Conservation (phyloP, 768 basidiomycete genomes). For the Gloeopeniophorella convolvens region DNA sequence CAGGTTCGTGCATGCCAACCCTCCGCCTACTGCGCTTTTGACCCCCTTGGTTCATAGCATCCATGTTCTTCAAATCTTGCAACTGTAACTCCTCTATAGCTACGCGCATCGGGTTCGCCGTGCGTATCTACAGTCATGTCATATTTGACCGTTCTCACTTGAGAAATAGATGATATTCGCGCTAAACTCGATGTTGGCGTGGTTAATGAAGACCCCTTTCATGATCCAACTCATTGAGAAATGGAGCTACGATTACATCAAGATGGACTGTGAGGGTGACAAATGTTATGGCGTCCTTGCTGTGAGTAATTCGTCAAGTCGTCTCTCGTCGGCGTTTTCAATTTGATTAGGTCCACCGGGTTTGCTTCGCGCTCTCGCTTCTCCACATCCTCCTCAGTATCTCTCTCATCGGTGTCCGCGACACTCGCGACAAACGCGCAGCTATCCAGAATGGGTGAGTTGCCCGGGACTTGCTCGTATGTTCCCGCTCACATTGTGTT, state of each 20-base stretch:
- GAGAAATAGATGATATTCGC: conserved; percentile 79
- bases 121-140: conserved; percentile 31
- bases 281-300: conserved; percentile 97
- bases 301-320: conserved; percentile 40
- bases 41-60: conserved; percentile 45
- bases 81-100: conserved; percentile 99
- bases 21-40: conserved; percentile 9
- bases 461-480: not conserved
- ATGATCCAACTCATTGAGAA: conserved; percentile 85
- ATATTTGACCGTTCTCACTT: not conserved
- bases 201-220: conserved; percentile 90
- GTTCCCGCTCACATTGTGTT: conserved; percentile 8
- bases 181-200: conserved; percentile 91
- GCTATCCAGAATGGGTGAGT: conserved; percentile 93
- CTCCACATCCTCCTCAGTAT: conserved; percentile 81
- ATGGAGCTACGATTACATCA: conserved; percentile 94
- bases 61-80: conserved; percentile 97
- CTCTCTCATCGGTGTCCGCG: conserved; percentile 77
- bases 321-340: conserved; percentile 1
- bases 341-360: conserved; percentile 72
- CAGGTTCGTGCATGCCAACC: conserved; percentile 43
- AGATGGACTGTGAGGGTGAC: conserved; percentile 91
- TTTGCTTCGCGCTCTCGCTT: conserved; percentile 90
- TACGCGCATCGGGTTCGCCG: conserved; percentile 92
- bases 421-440: conserved; percentile 88